A percentile compares a stretch with the other conserved stretches of the same genome.
These are phyloP conservation scores for Rhynchosporium agropyri DNA, from an alignment of 2,329 filamentous ascomycete genomes.

Conservation along the genomic window DNA sequence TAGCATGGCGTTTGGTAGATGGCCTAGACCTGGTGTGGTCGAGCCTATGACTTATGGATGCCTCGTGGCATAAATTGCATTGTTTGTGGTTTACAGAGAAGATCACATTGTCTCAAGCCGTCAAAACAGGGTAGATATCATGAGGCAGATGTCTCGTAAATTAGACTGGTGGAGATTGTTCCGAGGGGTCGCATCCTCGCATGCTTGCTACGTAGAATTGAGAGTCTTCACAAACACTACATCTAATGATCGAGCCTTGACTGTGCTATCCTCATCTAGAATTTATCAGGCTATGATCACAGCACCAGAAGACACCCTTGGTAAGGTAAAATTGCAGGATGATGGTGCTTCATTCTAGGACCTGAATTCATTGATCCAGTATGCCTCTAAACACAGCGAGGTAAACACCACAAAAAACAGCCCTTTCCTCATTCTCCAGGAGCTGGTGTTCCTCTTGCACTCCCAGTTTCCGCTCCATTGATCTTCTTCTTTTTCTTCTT, in stretches of 20 bases:
- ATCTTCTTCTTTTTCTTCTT: conserved; percentile 78
- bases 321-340: no score
- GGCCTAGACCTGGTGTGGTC: neutral
- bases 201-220: conserved; percentile 1
- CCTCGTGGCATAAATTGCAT: neutral
- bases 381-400: no score
- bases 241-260: neutral
- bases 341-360: no score
- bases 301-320: no score
- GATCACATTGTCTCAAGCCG: neutral
- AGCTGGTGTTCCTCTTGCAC: conserved; percentile 62
- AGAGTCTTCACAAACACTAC: neutral
- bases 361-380: no score
- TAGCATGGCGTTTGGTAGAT: conserved; percentile 16
- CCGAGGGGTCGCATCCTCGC: neutral
- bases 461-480: conserved; percentile 57
- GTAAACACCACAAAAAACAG: conserved; percentile 55
- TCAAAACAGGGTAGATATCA: conserved; percentile 1
- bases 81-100: conserved; percentile 1
- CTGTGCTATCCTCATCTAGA: neutral
- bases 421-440: conserved; percentile 40
- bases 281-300: neutral
- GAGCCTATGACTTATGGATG: conserved; percentile 8
- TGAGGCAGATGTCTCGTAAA: conserved; percentile 8
- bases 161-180: conserved; percentile 11